These are phyloP conservation scores for Halophytophthora polymorphica DNA, from an alignment of 352 stramenopile genomes.

Conservation along the genomic window DNA sequence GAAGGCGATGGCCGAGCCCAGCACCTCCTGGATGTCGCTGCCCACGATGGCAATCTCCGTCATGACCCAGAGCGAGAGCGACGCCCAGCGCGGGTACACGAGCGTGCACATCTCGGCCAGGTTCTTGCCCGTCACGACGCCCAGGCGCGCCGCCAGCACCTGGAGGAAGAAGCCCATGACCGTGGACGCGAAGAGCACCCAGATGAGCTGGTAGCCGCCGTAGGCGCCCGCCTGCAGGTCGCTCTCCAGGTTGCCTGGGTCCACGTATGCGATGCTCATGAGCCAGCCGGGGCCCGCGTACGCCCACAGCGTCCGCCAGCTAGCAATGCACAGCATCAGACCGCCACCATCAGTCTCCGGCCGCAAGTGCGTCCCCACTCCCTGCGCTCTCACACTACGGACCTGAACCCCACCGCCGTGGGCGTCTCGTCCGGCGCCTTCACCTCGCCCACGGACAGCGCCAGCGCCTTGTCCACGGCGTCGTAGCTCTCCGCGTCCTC, in stretches of 20 bases:
- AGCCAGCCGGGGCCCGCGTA: conserved; percentile 57
- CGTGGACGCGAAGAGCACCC: conserved; percentile 81
- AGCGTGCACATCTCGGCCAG: conserved; percentile 72
- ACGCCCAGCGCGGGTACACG: conserved; percentile 54
- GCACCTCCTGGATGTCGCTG: conserved; percentile 82
- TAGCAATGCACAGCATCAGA: no score
- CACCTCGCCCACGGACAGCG: conserved; percentile 50
- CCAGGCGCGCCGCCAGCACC: conserved; percentile 82
- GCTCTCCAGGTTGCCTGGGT: conserved; percentile 91
- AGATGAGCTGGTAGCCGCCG: conserved; percentile 80
- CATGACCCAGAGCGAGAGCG: conserved; percentile 76
- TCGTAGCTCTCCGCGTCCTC: conserved; percentile 32
- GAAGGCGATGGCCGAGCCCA: conserved; percentile 79
- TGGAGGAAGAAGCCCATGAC: conserved; percentile 85
- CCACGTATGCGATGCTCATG: conserved; percentile 88
- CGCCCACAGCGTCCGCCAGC: conserved; percentile 55
- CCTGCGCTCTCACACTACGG: no score
- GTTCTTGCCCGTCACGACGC: conserved; percentile 78
- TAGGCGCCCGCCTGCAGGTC: conserved; percentile 89
- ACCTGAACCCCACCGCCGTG: no score
- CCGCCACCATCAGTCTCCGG: no score
- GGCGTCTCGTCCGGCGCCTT: conserved; percentile 44
- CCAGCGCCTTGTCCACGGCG: conserved; percentile 48
- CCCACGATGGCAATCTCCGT: conserved; percentile 87
- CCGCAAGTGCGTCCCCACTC: no score